These are phyloP conservation scores for Myxozyma sirexii DNA, from an alignment of 805 yeast species.

Conservation along the genomic window DNA sequence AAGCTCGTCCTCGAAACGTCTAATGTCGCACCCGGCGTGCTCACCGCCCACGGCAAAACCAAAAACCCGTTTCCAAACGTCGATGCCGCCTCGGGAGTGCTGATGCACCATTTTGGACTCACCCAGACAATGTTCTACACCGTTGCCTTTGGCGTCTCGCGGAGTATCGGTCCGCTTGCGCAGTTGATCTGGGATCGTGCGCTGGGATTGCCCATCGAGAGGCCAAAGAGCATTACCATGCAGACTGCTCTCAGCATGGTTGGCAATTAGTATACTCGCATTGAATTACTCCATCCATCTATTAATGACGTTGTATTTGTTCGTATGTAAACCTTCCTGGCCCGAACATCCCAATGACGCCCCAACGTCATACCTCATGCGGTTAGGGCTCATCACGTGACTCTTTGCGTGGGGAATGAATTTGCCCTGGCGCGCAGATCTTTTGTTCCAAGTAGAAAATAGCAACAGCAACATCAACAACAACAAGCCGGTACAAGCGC, in stretches of 20 bases:
- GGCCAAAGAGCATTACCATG: conserved; percentile 89
- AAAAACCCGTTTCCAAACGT: conserved; percentile 87
- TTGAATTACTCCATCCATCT: too few relatives aligned
- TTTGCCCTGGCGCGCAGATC: background rate
- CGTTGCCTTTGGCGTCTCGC: conserved; percentile 79
- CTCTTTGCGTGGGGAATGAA: background rate
- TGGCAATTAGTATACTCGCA: too few relatives aligned
- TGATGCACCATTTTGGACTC: conserved; percentile 79
- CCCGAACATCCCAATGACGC: background rate
- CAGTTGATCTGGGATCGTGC: conserved; percentile 80
- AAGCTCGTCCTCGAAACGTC: conserved; percentile 66
- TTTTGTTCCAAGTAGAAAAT: too few relatives aligned
- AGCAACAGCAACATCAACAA: too few relatives aligned
- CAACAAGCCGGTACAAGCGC: too few relatives aligned
- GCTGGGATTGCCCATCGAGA: conserved; percentile 75
- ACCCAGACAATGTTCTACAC: conserved; percentile 75
- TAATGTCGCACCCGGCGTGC: conserved; percentile 72
- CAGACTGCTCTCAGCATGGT: conserved; percentile 75
- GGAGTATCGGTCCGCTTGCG: conserved; percentile 77
- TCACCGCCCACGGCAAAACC: conserved; percentile 79
- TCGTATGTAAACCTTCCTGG: too few relatives aligned
- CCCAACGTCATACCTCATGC: conserved; percentile 5
- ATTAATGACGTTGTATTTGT: too few relatives aligned
- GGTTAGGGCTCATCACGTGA: conserved; percentile 6
- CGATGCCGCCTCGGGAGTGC: conserved; percentile 76